A percentile compares a stretch with the other conserved stretches of the same genome.
phyloP scores from a whole-genome alignment of 1,284 basidiomycete genomes.

The Ceratobasidium sp. region DNA sequence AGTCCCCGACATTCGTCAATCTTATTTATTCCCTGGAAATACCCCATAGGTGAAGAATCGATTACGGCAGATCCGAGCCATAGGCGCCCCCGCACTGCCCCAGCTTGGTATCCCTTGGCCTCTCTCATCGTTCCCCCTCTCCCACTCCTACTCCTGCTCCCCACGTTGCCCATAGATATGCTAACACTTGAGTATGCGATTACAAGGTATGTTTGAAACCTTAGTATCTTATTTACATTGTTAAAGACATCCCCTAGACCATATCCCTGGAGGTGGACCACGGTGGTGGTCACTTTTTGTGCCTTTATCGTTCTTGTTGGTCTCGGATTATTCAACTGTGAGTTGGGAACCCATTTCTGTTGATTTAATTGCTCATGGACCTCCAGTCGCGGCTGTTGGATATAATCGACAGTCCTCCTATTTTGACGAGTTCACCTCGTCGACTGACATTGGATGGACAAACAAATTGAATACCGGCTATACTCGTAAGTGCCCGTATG shows the following conservation, averaged over 20 bases:
- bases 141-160: neutral
- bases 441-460: slow-evolving; percentile 4
- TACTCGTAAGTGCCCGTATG: slow-evolving; percentile 11
- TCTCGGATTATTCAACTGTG: slow-evolving; percentile 36
- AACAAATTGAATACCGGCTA: slow-evolving; percentile 34
- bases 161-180: neutral
- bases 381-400: slow-evolving; percentile 24
- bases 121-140: no score
- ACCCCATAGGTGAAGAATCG: no score
- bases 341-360: neutral
- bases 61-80: no score
- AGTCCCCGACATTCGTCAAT: no score
- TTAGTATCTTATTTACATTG: neutral
- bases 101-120: no score
- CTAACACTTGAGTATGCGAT: slow-evolving; percentile 30
- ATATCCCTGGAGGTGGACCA: slow-evolving; percentile 36
- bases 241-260: neutral
- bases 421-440: slow-evolving; percentile 4
- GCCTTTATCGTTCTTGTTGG: slow-evolving; percentile 21
- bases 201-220: slow-evolving; percentile 17
- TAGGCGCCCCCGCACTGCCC: no score
- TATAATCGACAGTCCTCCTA: slow-evolving; percentile 24
- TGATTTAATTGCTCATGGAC: neutral
- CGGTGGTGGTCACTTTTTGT: neutral
- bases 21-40: no score